Evolutionary conservation across 1,139 yeast genomes (phyloP), one percentile per base, ranked within the genome.

Genomic region (Kluyveromyces marxianus): DNA sequence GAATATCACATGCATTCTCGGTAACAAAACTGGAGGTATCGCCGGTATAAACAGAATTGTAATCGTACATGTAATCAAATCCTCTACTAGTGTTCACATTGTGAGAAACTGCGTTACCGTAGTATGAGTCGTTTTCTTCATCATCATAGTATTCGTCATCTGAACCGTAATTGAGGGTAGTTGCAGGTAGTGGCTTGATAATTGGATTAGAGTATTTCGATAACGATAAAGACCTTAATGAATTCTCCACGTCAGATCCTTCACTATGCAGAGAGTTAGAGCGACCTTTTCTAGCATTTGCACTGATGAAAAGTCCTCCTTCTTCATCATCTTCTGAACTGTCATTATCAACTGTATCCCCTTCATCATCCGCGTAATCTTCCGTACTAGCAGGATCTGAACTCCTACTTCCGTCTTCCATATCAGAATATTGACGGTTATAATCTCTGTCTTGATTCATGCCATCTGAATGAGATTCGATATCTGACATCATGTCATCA

Each of bases 41-140:
- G 35, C 71, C 75, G 3, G 80, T 75, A 60, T 84, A 87, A 25
- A 88, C 96, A 1, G 92, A 76, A 60, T 86, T 87, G 65, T 88
- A 88, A 66, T 89, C 96, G 62, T 89, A 89, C 62, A 82, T 81
- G 68, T 86, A 84, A 62, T 84, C 89, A 60, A 81, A 82, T 42
- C 95, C 92, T 66, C 94, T 75, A 51, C 79, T 75, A 49, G 86
- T 79, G 56, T 79, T 77, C 34, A 84, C 82, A 62, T 84, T 83
- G 65, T 85, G 95, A 3, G 90, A 81, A 51, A 82, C 72, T 37
- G 90, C 85, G 56, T 69, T 68, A 50, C 65, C 67, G 10, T 57
- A 54, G 44, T 76, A 77, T 50, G 74, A 71, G 29, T 51, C 59
- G 35, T 59, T 58, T 44, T 74, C 77, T 42, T 76, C 80, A 46